A percentile compares a stretch with the other conserved stretches of the same genome.
phyloP scores from a whole-genome alignment of 31 red algal species.

The Endocladia muricata region DNA sequence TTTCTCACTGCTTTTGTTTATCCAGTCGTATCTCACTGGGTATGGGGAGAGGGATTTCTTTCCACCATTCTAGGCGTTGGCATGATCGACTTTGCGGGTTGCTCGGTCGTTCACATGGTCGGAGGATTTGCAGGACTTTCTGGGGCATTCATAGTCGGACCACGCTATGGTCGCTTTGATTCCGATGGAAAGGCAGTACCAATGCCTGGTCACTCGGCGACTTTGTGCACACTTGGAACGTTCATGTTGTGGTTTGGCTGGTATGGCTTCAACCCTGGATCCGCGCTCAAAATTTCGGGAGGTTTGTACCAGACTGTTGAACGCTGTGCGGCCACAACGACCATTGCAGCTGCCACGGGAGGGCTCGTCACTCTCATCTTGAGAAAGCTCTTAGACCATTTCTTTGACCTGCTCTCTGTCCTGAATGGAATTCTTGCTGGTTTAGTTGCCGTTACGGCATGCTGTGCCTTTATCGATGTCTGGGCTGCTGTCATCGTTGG shows the following conservation, averaged over 20 bases:
- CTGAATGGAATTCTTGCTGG: constrained; percentile 96
- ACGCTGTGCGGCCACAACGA: constrained; percentile 78
- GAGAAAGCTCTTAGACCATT: constrained; percentile 63
- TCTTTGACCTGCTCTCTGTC: constrained; percentile 74
- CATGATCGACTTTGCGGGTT: constrained; percentile 93
- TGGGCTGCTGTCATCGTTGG: constrained; percentile 84
- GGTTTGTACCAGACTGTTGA: constrained; percentile 32
- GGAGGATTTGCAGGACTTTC: constrained; percentile 79
- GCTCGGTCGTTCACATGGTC: constrained; percentile 92
- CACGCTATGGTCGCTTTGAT: constrained; percentile 87
- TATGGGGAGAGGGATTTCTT: constrained; percentile 81
- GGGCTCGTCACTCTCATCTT: constrained; percentile 70
- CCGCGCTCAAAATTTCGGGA: constrained; percentile 56
- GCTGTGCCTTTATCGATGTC: constrained; percentile 68
- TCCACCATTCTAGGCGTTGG: constrained; percentile 41
- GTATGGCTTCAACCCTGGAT: constrained; percentile 99
- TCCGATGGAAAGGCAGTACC: constrained; percentile 82
- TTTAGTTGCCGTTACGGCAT: constrained; percentile 91
- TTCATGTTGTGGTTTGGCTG: constrained; percentile 99
- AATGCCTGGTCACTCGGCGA: constrained; percentile 86
- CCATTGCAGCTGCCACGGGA: constrained; percentile 65
- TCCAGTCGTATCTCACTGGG: constrained; percentile 81
- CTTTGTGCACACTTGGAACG: constrained; percentile 77
- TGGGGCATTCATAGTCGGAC: constrained; percentile 89
- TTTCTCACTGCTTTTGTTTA: constrained; percentile 92